Evolutionary conservation across 768 basidiomycete genomes (phyloP), one percentile per base, ranked within the genome.

Genomic region (Lactarius psammicola): DNA sequence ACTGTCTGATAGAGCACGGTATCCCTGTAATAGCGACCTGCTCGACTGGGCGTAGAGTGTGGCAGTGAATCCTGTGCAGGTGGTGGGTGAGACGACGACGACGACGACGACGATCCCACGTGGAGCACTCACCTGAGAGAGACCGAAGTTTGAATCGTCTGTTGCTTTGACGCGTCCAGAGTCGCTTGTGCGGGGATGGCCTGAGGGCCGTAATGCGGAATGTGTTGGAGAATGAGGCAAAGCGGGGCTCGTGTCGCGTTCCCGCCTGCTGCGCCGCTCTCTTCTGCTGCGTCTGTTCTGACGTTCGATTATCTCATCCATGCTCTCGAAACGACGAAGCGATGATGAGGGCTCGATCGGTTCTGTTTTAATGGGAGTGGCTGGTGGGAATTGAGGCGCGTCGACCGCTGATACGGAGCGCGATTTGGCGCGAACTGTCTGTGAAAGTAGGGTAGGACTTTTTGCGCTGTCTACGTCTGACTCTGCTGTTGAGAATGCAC

Each of bases 251-350:
- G 67, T 46, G 20, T 80, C 79, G 70, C 84, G 80, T 65, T 85
- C 87, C 71, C 80, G 84, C 56, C 74, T 78, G 63, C 23, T 66
- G 57, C 59, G 78, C 81, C 72, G 84, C 82, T 83, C 85, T 60
- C 79, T 83, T 71, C 80, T 82, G 63, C 74, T 81, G 67, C 82
- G 84, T 62, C 85, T 81, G 65, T 75, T 80, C 74, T 89, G 87
- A 54, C 87, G 83, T 74, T 91, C 90, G 67, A 92, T 82, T 49
- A 92, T 84, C 77, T 84, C 77, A 68, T 92, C 87, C 90, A 92
- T 91, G 72, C 82, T 89, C 68, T 88, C 87, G 76, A 85, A 84
- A 40, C 82, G 84, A 34, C 87, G 84, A 28, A 80, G 74, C 15
- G 85, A 81, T 59, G 82, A 74, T 53, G 77, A 60, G 28, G 73